A percentile compares a stretch with the other conserved stretches of the same genome.
Evolutionary conservation across 2,329 filamentous ascomycete genomes (phyloP).

Genomic region (Fusarium compactum): DNA sequence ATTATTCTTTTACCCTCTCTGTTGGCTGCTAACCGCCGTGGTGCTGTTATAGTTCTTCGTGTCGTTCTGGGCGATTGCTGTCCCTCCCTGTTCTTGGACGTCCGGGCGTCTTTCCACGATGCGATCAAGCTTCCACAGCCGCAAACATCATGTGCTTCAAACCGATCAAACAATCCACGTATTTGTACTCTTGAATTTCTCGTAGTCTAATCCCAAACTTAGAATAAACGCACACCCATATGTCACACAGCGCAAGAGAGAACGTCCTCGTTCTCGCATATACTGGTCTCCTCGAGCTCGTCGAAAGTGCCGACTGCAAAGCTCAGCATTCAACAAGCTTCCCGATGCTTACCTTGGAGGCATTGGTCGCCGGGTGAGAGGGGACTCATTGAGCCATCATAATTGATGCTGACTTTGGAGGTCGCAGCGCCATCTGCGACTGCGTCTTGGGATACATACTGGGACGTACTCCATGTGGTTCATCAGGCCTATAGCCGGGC

Average conservation of each 20-base stretch:
- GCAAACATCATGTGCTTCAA: not conserved
- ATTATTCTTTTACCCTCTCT: no score
- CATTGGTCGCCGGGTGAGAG: not conserved
- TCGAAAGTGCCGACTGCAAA: not conserved
- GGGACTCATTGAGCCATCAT: no score
- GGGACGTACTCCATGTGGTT: no score
- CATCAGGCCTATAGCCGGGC: no score
- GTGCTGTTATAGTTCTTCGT: not conserved
- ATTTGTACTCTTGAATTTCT: not conserved
- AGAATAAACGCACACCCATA: not conserved
- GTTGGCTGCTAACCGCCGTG: rapidly evolving
- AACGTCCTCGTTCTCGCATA: not conserved
- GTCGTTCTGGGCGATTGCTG: not conserved
- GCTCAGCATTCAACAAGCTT: not conserved
- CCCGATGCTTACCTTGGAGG: not conserved
- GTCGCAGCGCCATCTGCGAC: no score
- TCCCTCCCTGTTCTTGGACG: not conserved
- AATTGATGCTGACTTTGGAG: no score
- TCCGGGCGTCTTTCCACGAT: not conserved
- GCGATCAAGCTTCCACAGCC: not conserved
- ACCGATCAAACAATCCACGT: not conserved
- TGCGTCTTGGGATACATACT: no score
- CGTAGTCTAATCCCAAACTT: not conserved
- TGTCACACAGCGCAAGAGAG: not conserved
- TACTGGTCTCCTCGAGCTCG: not conserved